Evolutionary conservation across 495 filamentous ascomycete species (phyloP), one percentile per base, ranked within the genome.

Genomic region (Friedmanniomyces simplex): DNA sequence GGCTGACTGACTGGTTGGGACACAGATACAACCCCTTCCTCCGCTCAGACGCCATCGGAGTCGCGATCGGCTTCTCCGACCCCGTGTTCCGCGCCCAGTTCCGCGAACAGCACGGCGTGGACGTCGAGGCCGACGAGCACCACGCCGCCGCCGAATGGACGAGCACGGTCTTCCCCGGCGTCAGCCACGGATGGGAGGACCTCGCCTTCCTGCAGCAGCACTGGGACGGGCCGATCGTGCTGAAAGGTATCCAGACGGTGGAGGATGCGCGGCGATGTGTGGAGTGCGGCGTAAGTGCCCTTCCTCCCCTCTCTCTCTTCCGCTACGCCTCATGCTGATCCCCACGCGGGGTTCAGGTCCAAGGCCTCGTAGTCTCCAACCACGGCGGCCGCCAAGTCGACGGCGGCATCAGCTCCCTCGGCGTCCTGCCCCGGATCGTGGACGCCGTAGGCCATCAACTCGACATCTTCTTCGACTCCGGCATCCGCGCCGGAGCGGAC

Each of bases 291-390:
- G n/a, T n/a, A n/a, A n/a, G n/a, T n/a, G n/a, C n/a, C n/a, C n/a
- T n/a, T n/a, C n/a, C n/a, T n/a, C n/a, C n/a, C n/a, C n/a, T n/a
- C n/a, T n/a, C n/a, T n/a, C n/a, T n/a, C n/a, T n/a, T n/a, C n/a
- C n/a, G n/a, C n/a, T n/a, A n/a, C n/a, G n/a, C n/a, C n/a, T n/a
- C n/a, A n/a, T n/a, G n/a, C n/a, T n/a, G n/a, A n/a, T n/a, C n/a
- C n/a, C n/a, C n/a, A n/a, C n/a, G n/a, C n/a, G n/a, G n/a, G n/a
- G n/a, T n/a, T n/a, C n/a, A n/a, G n/a, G n/a, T n/a, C n/a, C n/a
- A 80, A 36, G 79, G 78, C 0, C 77, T 80, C 52, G 68, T 79
- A 34, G 76, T 80, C 6, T 77, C 74, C 0, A 82, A 82, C 58
- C 78, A 80, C 63, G 78, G 78, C 39, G 62, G 65, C 13, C 41